A percentile compares a stretch with the other conserved stretches of the same genome.
Evolutionary conservation across 2,329 filamentous ascomycete genomes (phyloP).

Genomic region (Talaromyces pinophilus): DNA sequence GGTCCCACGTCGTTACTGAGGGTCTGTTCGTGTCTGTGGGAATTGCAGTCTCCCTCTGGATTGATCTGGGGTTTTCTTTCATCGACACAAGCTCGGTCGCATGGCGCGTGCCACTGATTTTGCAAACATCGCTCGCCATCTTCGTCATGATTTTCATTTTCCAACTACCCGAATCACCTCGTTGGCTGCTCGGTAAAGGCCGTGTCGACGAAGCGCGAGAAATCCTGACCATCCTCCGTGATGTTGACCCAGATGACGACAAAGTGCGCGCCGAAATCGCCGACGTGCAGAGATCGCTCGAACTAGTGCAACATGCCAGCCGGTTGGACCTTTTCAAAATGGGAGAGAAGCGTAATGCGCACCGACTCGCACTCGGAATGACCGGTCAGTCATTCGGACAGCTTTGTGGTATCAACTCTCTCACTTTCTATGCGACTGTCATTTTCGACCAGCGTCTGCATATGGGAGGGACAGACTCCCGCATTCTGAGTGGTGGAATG

Average conservation of each 20-base stretch:
- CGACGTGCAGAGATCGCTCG: slow-evolving; percentile 45
- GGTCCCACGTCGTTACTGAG: slow-evolving; percentile 54
- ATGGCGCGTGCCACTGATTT: slow-evolving; percentile 48
- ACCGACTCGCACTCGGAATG: slow-evolving; percentile 38
- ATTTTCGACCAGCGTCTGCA: slow-evolving; percentile 41
- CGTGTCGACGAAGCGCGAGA: slow-evolving; percentile 23
- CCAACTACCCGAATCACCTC: slow-evolving; percentile 23
- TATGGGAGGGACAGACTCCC: slow-evolving; percentile 23
- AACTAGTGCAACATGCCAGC: slow-evolving; percentile 31
- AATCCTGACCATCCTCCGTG: slow-evolving; percentile 36
- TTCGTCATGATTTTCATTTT: slow-evolving; percentile 28
- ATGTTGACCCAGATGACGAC: slow-evolving; percentile 44
- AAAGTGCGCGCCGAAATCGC: slow-evolving; percentile 41
- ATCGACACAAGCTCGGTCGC: slow-evolving; percentile 41
- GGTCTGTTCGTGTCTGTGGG: slow-evolving; percentile 51
- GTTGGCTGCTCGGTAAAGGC: slow-evolving; percentile 24
- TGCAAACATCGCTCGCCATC: slow-evolving; percentile 37
- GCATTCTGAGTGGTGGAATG: slow-evolving; percentile 50
- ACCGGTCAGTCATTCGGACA: slow-evolving; percentile 41
- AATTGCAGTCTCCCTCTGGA: slow-evolving; percentile 51
- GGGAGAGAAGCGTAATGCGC: slow-evolving; percentile 39
- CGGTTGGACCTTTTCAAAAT: slow-evolving; percentile 44
- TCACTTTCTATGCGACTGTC: slow-evolving; percentile 40
- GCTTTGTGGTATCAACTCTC: slow-evolving; percentile 42
- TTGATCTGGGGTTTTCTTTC: slow-evolving; percentile 50